Base-by-base conservation (phyloP, 139 green algal genomes). In the Volvox africanus region DNA sequence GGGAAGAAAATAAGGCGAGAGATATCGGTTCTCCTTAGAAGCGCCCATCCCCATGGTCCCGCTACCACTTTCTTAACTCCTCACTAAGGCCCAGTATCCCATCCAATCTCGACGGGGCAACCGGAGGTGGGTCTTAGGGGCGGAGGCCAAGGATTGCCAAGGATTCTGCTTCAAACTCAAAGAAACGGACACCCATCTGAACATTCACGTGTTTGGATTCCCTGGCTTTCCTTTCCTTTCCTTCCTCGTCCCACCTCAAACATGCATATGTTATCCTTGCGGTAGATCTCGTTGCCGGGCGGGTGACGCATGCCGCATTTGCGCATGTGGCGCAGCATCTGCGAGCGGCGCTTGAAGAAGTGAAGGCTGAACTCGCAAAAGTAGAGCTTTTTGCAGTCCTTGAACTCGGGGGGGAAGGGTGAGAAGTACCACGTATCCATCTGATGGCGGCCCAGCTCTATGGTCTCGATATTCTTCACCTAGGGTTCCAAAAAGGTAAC, bases 341-440 rank as follows among this genome's bases (percentile, higher is more conserved):
- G 94, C 19, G 95, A 88, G 30, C 96, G 93, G 33, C 93, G 87
- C 89, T 96, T 97, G 93, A 99, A 97, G 93, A 97, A 99, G 80
- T 96, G 93, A 73, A 99, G 96, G 79, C 95, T 96, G 94, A 97
- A 99, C 94, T 99, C 98, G 92, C 97, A 99, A 83, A 99, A 99
- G 95, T 97, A 99, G 75, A 99, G 97, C 94, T 98, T 97, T 94
- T 98, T 98, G 96, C 95, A 97, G 88, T 98, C 93, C 67, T 95
- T 95, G 92, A 97, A 99, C 96, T 99, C 97, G 69, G 94, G 89
- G 21, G 98, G 98, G 87, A 99, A 97, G 22, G 98, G 98, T 20
- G 95, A 98, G 93, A 99, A 99, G 96, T 99, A 99, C 98, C 98
- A 99, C 22, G 98, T 99, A 88, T 99, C 98, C 95, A 99, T 98